phyloP scores from a whole-genome alignment of 2,329 filamentous ascomycete genomes.

The Fusarium succisae region DNA sequence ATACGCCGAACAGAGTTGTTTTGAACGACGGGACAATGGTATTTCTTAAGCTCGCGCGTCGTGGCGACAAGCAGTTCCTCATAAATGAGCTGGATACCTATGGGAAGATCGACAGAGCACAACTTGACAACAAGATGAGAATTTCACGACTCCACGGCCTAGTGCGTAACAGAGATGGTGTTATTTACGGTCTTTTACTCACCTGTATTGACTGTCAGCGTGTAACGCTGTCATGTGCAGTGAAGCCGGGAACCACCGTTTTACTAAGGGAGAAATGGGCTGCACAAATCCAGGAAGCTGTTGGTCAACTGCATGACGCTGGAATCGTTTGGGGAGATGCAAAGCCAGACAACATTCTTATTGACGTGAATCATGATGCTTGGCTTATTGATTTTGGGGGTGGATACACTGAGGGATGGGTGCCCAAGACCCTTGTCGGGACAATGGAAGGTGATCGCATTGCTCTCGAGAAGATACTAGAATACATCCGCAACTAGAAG shows the following conservation, averaged over 20 bases:
- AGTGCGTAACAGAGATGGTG: accelerated
- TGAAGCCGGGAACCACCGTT: not conserved
- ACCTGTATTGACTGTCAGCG: not conserved
- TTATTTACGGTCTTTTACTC: not conserved
- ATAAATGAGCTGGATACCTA: not conserved
- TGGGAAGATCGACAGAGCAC: not conserved
- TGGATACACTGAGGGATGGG: not conserved
- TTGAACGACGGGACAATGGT: not conserved
- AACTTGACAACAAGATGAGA: not conserved
- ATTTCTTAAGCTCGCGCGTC: not conserved
- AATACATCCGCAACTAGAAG: not conserved
- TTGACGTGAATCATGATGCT: not conserved
- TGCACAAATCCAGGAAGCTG: not conserved
- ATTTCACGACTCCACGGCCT: not conserved
- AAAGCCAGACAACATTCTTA: not conserved
- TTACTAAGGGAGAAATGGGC: not conserved
- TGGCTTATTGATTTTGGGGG: conserved; percentile 8
- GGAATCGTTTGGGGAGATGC: not conserved
- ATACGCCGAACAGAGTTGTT: not conserved
- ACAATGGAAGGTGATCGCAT: not conserved
- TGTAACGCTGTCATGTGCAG: not conserved
- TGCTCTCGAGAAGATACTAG: not conserved
- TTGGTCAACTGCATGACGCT: not conserved
- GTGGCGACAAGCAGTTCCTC: not conserved
- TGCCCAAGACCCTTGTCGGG: not conserved